These are phyloP conservation scores for Parasarocladium wereldwijsianum DNA, from an alignment of 2,329 filamentous ascomycete genomes.

Conservation along the genomic window DNA sequence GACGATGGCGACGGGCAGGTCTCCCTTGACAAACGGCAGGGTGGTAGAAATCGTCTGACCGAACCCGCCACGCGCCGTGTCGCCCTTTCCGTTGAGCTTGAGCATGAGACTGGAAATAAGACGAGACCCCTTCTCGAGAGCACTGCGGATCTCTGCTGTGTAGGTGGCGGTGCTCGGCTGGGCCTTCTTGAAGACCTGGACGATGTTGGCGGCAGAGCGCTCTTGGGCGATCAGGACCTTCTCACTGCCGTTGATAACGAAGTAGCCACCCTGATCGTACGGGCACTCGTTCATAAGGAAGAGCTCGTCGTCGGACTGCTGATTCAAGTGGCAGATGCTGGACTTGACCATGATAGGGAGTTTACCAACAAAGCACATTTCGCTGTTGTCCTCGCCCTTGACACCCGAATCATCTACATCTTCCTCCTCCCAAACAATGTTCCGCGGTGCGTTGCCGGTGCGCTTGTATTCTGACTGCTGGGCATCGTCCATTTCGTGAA, in stretches of 20 bases:
- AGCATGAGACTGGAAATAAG: slow-evolving; percentile 87
- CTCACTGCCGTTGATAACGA: slow-evolving; percentile 97
- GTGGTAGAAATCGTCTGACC: slow-evolving; percentile 83
- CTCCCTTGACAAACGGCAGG: slow-evolving; percentile 83
- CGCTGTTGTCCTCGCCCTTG: slow-evolving; percentile 26
- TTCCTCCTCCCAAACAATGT: slow-evolving; percentile 46
- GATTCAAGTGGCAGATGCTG: slow-evolving; percentile 80
- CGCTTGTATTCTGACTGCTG: slow-evolving; percentile 39
- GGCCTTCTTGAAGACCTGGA: slow-evolving; percentile 98
- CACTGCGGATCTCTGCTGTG: slow-evolving; percentile 89
- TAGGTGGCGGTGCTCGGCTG: slow-evolving; percentile 84
- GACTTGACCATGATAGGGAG: slow-evolving; percentile 98
- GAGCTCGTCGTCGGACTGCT: slow-evolving; percentile 69
- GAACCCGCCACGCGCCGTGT: slow-evolving; percentile 60
- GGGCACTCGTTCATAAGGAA: slow-evolving; percentile 93
- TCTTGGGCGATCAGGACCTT: slow-evolving; percentile 98
- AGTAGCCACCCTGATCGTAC: slow-evolving; percentile 96
- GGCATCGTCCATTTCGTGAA: slow-evolving; percentile 54
- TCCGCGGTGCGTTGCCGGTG: slow-evolving; percentile 43
- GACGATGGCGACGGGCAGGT: slow-evolving; percentile 87
- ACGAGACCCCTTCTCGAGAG: slow-evolving; percentile 87
- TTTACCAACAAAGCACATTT: slow-evolving; percentile 62
- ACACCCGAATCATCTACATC: slow-evolving; percentile 35
- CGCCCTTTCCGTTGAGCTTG: slow-evolving; percentile 78
- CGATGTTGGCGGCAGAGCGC: slow-evolving; percentile 93